phyloP scores from a whole-genome alignment of 2,329 filamentous ascomycete genomes.

The Teratosphaeriaceae sp. region DNA sequence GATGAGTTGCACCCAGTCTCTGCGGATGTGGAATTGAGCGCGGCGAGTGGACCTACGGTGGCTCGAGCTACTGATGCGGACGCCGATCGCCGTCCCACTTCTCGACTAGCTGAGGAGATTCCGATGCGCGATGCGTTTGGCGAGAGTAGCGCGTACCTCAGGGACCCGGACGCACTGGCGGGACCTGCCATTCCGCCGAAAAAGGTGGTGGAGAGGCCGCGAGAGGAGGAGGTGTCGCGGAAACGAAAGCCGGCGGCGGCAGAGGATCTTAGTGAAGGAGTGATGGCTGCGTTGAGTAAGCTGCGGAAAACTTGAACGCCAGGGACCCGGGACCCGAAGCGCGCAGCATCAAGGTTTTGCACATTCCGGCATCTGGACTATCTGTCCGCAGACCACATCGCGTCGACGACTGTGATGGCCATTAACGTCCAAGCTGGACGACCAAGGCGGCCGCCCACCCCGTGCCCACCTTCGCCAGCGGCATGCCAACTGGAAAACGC shows the following conservation, averaged over 20 bases:
- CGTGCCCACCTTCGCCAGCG: too few relatives aligned
- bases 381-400: too few relatives aligned
- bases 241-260: conserved; percentile 36
- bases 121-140: conserved; percentile 21
- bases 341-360: too few relatives aligned
- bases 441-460: too few relatives aligned
- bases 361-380: too few relatives aligned
- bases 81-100: conserved; percentile 31
- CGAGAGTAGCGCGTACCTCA: conserved; percentile 38
- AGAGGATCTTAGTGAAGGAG: conserved; percentile 48
- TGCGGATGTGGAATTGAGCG: conserved; percentile 6
- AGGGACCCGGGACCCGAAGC: too few relatives aligned
- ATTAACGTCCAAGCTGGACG: too few relatives aligned
- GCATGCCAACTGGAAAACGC: too few relatives aligned
- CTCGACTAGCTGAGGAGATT: conserved; percentile 25
- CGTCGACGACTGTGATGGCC: too few relatives aligned
- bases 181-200: conserved; percentile 17
- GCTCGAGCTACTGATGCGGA: conserved; percentile 20
- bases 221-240: conserved; percentile 12
- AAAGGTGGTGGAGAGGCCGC: conserved; percentile 4
- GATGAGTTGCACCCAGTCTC: conserved; percentile 5
- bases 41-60: conserved; percentile 15
- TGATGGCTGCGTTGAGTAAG: conserved; percentile 53
- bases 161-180: conserved; percentile 35
- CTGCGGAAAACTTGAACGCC: conserved; percentile 34